Percentiles rank a stretch among this genome's conserved stretches.
Evolutionary conservation across 768 basidiomycete species (phyloP).

Genomic region (Lactarius hengduanensis): DNA sequence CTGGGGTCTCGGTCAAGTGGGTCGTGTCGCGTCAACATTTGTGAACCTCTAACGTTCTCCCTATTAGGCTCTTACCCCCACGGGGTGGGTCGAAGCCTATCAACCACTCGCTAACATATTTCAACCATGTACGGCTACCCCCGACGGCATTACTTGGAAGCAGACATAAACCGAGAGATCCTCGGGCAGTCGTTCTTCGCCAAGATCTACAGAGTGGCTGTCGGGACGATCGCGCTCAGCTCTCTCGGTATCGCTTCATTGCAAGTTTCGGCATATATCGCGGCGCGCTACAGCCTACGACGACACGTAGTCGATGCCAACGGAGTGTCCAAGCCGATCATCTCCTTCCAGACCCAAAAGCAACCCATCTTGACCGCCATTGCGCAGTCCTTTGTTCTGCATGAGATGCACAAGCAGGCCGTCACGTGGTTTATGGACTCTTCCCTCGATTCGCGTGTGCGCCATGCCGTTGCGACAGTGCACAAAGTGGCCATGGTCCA

Average conservation of each 20-base stretch:
- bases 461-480: slow-evolving; percentile 56
- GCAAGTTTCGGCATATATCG: slow-evolving; percentile 53
- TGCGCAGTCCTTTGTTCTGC: slow-evolving; percentile 52
- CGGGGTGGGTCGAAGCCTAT: slow-evolving; percentile 32
- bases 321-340: slow-evolving; percentile 47
- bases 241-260: slow-evolving; percentile 44
- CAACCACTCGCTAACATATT: slow-evolving; percentile 39
- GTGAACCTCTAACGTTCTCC: neutral
- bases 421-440: slow-evolving; percentile 40
- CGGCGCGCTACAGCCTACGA: slow-evolving; percentile 57
- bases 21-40: neutral
- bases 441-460: slow-evolving; percentile 45
- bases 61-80: slow-evolving; percentile 19
- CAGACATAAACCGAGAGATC: slow-evolving; percentile 20
- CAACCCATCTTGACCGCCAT: slow-evolving; percentile 55
- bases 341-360: slow-evolving; percentile 64
- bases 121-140: slow-evolving; percentile 35
- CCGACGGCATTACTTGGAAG: slow-evolving; percentile 32
- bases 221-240: slow-evolving; percentile 32
- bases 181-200: slow-evolving; percentile 25
- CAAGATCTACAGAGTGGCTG: slow-evolving; percentile 30
- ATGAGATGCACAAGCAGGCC: slow-evolving; percentile 42
- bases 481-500: slow-evolving; percentile 55
- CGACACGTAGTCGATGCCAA: slow-evolving; percentile 48
- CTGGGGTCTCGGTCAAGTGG: slow-evolving; percentile 38